Base-by-base conservation (phyloP, 202 grass and related monocot species). In the Digitaria exilis region DNA sequence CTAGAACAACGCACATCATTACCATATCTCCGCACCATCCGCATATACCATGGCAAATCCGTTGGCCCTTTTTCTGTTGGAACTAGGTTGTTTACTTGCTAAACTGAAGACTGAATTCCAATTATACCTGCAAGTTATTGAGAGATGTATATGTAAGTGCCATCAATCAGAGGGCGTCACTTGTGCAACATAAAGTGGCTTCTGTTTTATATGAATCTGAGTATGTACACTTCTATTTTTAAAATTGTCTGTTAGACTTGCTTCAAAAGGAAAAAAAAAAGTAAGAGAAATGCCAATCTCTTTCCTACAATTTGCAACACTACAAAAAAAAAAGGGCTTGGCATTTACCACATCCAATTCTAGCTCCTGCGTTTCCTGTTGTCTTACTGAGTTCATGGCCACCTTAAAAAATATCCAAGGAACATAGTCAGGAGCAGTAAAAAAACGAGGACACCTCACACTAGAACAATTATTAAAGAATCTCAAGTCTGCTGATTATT, bases 341-440 rank as follows among this genome's bases (percentile, higher is more conserved):
- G 6, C 1, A 34, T 61, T 88, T 88, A 93, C 88, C 88, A 10
- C 91, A 90, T 84, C 91, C 91, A 81, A 93, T 78, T 81, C 91
- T 88, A 30, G 88, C 91, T 28, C 91, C 91, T 69, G 91, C 88
- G 34, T 93, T 93, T 76, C 91, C 88, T 67, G 91, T 88, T 81
- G 78, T 84, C 48, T 90, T 93, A 43, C 88, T 88, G 34, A 93
- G 91, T 69, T 93, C 82, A 74, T 90, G 88, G 9, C 85, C 88
- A 61, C 88, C 91, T 93, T 75, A 31, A 93, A 46, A 84, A 71
- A 25, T 48, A 68, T 46, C 42, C 10, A 56, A 76, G 50, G 17
- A 82, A 55, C 29, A 70, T 29, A 41, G 28, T 90, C 25, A 90
- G 59, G 11, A 83, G 41, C 30, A 74, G 50, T 76, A 39, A 21